phyloP scores from a whole-genome alignment of 2,329 filamentous ascomycete species.

The Aureobasidium sp. region DNA sequence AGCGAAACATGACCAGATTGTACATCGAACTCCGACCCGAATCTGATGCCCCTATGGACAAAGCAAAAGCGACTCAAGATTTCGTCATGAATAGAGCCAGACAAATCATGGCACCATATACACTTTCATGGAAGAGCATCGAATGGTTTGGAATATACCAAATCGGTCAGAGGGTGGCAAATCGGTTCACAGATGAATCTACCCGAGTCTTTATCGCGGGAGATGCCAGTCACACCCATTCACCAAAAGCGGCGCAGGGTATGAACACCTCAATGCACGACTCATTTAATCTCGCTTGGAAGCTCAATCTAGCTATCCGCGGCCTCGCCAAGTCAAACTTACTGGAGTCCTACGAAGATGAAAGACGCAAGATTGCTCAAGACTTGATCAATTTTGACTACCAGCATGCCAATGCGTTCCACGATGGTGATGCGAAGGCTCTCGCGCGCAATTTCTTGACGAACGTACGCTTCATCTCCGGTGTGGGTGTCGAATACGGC shows the following conservation, averaged over 20 bases:
- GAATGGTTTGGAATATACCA: conserved; percentile 49
- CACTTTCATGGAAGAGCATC: conserved; percentile 39
- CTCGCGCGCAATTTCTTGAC: conserved; percentile 62
- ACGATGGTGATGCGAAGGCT: conserved; percentile 55
- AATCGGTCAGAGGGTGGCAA: conserved; percentile 44
- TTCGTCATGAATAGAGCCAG: conserved; percentile 63
- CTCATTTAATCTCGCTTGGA: conserved; percentile 40
- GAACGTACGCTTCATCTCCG: conserved; percentile 67
- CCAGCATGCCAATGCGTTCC: conserved; percentile 46
- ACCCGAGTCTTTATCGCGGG: conserved; percentile 43
- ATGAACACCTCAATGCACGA: conserved; percentile 43
- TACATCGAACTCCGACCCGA: conserved; percentile 43
- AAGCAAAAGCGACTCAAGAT: conserved; percentile 46
- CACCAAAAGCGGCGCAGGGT: conserved; percentile 39
- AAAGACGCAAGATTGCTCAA: conserved; percentile 39
- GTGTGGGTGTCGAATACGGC: conserved; percentile 62
- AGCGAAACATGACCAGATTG: conserved; percentile 63
- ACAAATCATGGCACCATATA: conserved; percentile 41
- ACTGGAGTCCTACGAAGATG: conserved; percentile 35
- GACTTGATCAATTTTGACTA: conserved; percentile 41
- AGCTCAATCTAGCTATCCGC: conserved; percentile 36
- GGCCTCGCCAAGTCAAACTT: conserved; percentile 34
- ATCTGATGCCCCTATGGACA: conserved; percentile 28
- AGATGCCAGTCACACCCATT: conserved; percentile 33
- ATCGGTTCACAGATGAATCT: conserved; percentile 37